Conservation (phyloP, 73 alveolate species). For the Paramecium caudatum region DNA sequence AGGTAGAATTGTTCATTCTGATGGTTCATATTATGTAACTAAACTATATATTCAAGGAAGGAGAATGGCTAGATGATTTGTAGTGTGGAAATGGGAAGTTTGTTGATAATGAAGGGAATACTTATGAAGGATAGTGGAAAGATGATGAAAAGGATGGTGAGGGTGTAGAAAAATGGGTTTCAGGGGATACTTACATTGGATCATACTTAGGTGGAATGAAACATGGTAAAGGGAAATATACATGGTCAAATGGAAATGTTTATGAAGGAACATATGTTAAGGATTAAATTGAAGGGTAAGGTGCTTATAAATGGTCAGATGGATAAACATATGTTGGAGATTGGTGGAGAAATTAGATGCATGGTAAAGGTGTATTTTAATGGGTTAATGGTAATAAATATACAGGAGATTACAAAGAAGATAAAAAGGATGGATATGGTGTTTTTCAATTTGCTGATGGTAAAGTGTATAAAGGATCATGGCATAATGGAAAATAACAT, state of each 20-base stretch:
- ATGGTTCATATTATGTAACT: constrained; percentile 82
- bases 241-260: constrained; percentile 64
- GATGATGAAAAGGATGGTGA: constrained; percentile 89
- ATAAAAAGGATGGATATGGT: constrained; percentile 83
- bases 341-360: constrained; percentile 72
- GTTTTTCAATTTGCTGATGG: constrained; percentile 81
- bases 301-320: constrained; percentile 66
- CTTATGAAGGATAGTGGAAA: constrained; percentile 88
- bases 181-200: constrained; percentile 85
- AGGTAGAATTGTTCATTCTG: constrained; percentile 83
- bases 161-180: constrained; percentile 88
- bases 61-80: constrained; percentile 91
- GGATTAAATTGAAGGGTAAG: constrained; percentile 70
- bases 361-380: constrained; percentile 80
- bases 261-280: constrained; percentile 67
- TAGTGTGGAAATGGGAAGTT: constrained; percentile 73
- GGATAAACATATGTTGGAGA: constrained; percentile 77
- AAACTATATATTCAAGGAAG: constrained; percentile 66
- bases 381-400: constrained; percentile 85
- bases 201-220: constrained; percentile 70
- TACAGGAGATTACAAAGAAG: constrained; percentile 75
- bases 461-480: constrained; percentile 79
- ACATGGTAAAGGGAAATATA: constrained; percentile 73
- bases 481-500: constrained; percentile 83
- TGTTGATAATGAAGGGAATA: constrained; percentile 76